These are phyloP conservation scores for Podila clonocystis DNA, from an alignment of 192 early-diverging fungal species.

Conservation along the genomic window DNA sequence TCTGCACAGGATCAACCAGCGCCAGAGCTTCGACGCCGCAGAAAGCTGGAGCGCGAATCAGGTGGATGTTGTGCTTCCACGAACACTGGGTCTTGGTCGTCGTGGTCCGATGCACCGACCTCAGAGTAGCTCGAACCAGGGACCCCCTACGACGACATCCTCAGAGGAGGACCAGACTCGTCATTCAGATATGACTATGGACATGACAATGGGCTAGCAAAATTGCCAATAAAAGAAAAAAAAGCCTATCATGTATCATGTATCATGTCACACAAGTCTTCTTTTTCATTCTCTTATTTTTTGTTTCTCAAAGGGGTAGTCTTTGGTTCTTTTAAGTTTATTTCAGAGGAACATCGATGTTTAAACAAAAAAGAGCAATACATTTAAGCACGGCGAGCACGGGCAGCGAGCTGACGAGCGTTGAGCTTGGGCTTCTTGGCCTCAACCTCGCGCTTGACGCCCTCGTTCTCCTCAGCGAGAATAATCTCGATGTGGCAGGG, in stretches of 20 bases:
- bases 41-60: no score
- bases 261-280: neutral
- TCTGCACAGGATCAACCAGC: no score
- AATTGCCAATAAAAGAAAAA: neutral
- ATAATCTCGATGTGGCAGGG: constrained; percentile 98
- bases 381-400: constrained; percentile 63
- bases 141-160: neutral
- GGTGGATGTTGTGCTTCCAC: no score
- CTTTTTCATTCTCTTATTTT: neutral
- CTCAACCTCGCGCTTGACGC: constrained; percentile 78
- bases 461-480: constrained; percentile 88
- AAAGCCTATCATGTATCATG: neutral
- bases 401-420: constrained; percentile 64
- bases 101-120: no score
- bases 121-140: no score
- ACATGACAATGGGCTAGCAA: neutral
- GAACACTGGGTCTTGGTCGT: no score
- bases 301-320: neutral
- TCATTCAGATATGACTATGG: constrained; percentile 41
- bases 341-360: neutral
- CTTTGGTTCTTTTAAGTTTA: constrained; percentile 1
- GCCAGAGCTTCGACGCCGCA: no score
- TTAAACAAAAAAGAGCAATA: constrained; percentile 68
- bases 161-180: constrained; percentile 27
- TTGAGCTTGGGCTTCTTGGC: constrained; percentile 65